These are phyloP conservation scores for Boletus pseudo-olivaceus DNA, from an alignment of 768 basidiomycete genomes.

Conservation along the genomic window DNA sequence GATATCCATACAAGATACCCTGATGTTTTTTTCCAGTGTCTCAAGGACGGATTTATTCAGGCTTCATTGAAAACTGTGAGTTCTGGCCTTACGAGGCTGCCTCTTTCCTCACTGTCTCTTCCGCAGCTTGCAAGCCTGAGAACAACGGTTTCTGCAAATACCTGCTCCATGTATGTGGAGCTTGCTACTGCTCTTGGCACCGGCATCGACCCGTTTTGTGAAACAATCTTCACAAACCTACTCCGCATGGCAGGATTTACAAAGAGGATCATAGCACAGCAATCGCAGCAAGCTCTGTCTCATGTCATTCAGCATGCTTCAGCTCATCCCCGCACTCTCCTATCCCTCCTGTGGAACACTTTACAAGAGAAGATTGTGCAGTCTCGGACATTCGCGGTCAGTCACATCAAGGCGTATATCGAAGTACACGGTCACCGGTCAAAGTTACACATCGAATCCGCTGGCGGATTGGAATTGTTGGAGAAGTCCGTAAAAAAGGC, in stretches of 20 bases:
- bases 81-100: slow-evolving; percentile 1
- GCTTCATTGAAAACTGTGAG: slow-evolving; percentile 82
- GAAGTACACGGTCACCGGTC: slow-evolving; percentile 66
- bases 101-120: neutral
- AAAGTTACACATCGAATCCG: slow-evolving; percentile 63
- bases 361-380: slow-evolving; percentile 81
- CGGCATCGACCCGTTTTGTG: slow-evolving; percentile 76
- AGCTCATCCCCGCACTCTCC: slow-evolving; percentile 61
- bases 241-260: slow-evolving; percentile 86
- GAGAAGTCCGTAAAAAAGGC: slow-evolving; percentile 73
- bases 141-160: slow-evolving; percentile 82
- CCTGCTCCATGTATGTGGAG: slow-evolving; percentile 75
- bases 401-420: slow-evolving; percentile 73
- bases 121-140: slow-evolving; percentile 79
- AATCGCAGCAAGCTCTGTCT: slow-evolving; percentile 71
- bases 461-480: slow-evolving; percentile 64
- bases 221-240: slow-evolving; percentile 69
- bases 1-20: slow-evolving; percentile 71
- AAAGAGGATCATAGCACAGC: slow-evolving; percentile 87
- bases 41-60: slow-evolving; percentile 79
- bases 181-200: slow-evolving; percentile 63
- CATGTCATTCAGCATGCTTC: slow-evolving; percentile 69
- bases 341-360: slow-evolving; percentile 65
- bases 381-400: slow-evolving; percentile 60
- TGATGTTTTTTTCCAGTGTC: slow-evolving; percentile 68